phyloP scores from a whole-genome alignment of 371 early-diverging fungal species.

The Dipsacomyces acuminosporus region DNA sequence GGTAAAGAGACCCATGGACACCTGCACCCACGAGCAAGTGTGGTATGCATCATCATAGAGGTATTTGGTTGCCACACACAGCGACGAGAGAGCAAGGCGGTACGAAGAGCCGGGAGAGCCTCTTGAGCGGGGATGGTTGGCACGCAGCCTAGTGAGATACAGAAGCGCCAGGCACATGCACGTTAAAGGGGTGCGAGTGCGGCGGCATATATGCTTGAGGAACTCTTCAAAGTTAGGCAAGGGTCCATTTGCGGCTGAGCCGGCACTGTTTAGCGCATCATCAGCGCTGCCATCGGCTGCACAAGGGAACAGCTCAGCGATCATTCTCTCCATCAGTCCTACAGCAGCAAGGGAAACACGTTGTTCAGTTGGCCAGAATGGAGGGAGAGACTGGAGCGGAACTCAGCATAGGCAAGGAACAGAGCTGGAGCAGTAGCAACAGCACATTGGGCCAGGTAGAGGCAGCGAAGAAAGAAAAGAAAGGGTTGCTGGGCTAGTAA shows the following conservation, averaged over 20 bases:
- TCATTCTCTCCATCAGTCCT: conserved; percentile 46
- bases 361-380: too few species aligned
- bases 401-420: too few species aligned
- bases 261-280: neutral
- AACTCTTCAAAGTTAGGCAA: conserved; percentile 46
- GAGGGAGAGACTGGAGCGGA: too few species aligned
- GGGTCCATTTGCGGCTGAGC: neutral
- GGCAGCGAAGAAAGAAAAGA: too few species aligned
- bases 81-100: conserved; percentile 54
- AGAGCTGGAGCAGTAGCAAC: too few species aligned
- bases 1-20: conserved; percentile 53
- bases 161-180: conserved; percentile 53
- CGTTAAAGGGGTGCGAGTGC: conserved; percentile 52
- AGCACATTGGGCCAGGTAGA: too few species aligned
- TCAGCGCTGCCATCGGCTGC: conserved; percentile 19
- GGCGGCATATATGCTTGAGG: conserved; percentile 47
- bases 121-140: conserved; percentile 51
- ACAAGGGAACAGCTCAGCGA: conserved; percentile 46
- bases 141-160: conserved; percentile 54
- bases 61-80: conserved; percentile 57
- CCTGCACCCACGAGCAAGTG: conserved; percentile 59
- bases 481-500: too few species aligned
- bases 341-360: neutral
- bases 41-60: conserved; percentile 65
- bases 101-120: conserved; percentile 58